A percentile compares a stretch with the other conserved stretches of the same genome.
Evolutionary conservation across 371 early-diverging fungal genomes (phyloP).

Genomic region (Mucor ambiguus): DNA sequence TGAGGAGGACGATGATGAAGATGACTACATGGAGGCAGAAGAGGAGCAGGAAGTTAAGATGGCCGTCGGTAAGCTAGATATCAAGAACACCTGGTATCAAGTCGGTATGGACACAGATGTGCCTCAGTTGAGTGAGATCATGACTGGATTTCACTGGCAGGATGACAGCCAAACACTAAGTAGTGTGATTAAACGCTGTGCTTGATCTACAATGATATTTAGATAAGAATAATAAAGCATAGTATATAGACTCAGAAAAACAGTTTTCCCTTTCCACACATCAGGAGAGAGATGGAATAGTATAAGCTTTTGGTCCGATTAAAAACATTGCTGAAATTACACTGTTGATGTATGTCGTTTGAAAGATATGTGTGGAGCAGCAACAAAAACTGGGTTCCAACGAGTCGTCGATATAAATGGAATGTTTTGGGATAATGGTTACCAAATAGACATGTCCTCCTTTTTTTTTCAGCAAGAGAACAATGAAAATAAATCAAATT

Average conservation of each 20-base stretch:
- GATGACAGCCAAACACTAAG: background rate
- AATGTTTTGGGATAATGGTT: background rate
- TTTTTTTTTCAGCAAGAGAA: background rate
- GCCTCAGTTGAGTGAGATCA: slow-evolving; percentile 17
- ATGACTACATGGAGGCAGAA: background rate
- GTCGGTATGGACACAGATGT: slow-evolving; percentile 44
- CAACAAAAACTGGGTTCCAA: background rate
- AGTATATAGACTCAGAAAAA: background rate
- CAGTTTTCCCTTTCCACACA: background rate
- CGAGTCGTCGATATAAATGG: background rate
- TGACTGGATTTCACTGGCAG: slow-evolving; percentile 36
- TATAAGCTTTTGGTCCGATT: slow-evolving; percentile 2
- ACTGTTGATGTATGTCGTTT: background rate
- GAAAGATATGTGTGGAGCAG: background rate
- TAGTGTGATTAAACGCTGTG: background rate
- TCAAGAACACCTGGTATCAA: slow-evolving; percentile 35
- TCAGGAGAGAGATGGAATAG: background rate
- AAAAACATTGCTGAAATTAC: background rate
- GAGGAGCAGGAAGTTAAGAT: background rate
- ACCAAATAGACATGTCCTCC: background rate
- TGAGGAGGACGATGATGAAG: slow-evolving; percentile 3
- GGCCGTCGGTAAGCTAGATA: slow-evolving; percentile 2
- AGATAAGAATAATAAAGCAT: background rate
- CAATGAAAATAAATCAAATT: background rate
- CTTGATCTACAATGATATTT: background rate